Conservation (phyloP, 164 flowering plant species). For the Warburgia ugandensis region DNA sequence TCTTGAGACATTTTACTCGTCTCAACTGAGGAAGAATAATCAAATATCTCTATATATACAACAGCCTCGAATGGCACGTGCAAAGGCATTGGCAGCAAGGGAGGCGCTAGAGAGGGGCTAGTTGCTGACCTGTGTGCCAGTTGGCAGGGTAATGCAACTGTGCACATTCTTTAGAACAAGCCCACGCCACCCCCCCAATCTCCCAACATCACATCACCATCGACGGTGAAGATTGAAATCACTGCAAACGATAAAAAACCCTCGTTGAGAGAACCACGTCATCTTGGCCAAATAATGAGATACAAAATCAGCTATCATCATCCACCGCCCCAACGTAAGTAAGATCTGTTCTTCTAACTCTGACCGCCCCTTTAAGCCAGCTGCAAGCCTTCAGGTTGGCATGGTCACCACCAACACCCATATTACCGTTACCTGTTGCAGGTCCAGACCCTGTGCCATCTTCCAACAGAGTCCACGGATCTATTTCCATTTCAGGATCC, state of each 20-base stretch:
- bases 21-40: constrained; percentile 23
- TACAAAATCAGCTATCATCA: constrained; percentile 63
- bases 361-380: constrained; percentile 89
- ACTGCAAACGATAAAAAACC: constrained; percentile 6
- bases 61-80: constrained; percentile 32
- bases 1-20: constrained; percentile 26
- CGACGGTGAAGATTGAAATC: constrained; percentile 4
- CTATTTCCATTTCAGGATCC: constrained; percentile 65
- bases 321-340: constrained; percentile 84
- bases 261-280: constrained; percentile 15
- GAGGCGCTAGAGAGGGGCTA: constrained; percentile 21
- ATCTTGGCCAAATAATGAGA: constrained; percentile 15
- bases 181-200: constrained; percentile 6
- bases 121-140: constrained; percentile 15
- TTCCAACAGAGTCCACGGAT: constrained; percentile 90
- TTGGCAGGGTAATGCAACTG: constrained; percentile 1
- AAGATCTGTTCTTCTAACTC: constrained; percentile 88
- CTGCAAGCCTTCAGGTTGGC: constrained; percentile 63
- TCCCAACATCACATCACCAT: constrained; percentile 13
- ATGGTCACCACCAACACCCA: constrained; percentile 46
- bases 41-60: constrained; percentile 56
- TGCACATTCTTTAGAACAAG: background rate
- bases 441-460: constrained; percentile 77
- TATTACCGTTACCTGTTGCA: constrained; percentile 38
- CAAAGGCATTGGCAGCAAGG: constrained; percentile 9